Base-by-base conservation (phyloP, 352 stramenopile genomes). In the Salisapilia sapeloensis region DNA sequence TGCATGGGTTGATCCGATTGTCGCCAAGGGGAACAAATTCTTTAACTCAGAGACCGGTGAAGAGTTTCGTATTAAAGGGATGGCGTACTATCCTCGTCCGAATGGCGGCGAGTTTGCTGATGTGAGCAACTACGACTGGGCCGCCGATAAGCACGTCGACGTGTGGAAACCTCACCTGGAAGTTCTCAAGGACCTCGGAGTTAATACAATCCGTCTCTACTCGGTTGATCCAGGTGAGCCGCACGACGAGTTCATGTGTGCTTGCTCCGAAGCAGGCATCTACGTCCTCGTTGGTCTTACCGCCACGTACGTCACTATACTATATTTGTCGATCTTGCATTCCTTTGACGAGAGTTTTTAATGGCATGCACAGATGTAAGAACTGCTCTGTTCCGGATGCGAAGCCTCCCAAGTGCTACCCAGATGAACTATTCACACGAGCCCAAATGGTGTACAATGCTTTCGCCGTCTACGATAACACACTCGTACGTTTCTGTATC, bases 161-260 rank as follows among this genome's bases (percentile, higher is more conserved):
- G 50, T 80, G 7, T 84, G 67, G 67, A 33, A 23, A 7, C 47
- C 52, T 15, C 55, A 83, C 26, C 36, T 83, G 16, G 35, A 69
- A 30, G 26, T 58, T 8, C 58, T 83, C 40, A 46, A 62, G 26
- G 53, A 72, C 15, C 33, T 78, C 9, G 59, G 61, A 8, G 63
- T 75, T 16, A 83, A 83, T 39, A 64, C 61, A 6, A 50, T 83
- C 20, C 67, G 67, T 0, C 41, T 83, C 6, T 83, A 80, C 43
- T 66, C 59, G 3, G 45, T 83, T 4, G 59, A 83, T 40, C 63
- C 67, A 11, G 53, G 47, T 40, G 56, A 54, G 33, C 40, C 50
- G 6, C 67, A 83, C 41, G 67, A 80, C 58, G 71, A 80, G 33
- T 83, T 83, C 49, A 83, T 83, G 67, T 83, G 67, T 28, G 64